These are phyloP conservation scores for Paraglomus occultum DNA, from an alignment of 192 early-diverging fungal genomes.

Conservation along the genomic window DNA sequence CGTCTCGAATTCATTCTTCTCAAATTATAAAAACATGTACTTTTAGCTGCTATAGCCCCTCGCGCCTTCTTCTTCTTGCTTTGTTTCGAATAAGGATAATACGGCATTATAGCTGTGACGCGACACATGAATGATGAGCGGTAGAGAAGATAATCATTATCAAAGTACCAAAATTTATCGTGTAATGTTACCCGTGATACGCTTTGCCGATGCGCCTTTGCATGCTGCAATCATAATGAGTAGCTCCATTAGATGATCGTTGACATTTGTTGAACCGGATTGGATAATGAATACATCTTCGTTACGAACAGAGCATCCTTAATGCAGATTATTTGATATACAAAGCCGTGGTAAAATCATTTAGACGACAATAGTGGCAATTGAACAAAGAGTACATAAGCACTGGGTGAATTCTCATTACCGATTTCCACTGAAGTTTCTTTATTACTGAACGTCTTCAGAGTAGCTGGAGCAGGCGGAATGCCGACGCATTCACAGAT, in stretches of 20 bases:
- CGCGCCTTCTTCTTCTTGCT: slow-evolving; percentile 98
- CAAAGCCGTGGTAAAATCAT: not conserved
- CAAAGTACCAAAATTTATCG: not conserved
- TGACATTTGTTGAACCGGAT: slow-evolving; percentile 82
- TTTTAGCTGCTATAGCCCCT: slow-evolving; percentile 93
- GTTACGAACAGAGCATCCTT: slow-evolving; percentile 92
- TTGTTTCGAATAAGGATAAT: slow-evolving; percentile 97
- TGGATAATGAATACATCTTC: slow-evolving; percentile 97
- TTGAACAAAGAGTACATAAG: not conserved
- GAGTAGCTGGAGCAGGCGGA: slow-evolving; percentile 65
- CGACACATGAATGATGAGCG: not conserved
- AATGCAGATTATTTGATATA: slow-evolving; percentile 16
- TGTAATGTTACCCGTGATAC: slow-evolving; percentile 52
- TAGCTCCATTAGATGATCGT: slow-evolving; percentile 96
- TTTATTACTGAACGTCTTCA: slow-evolving; percentile 89
- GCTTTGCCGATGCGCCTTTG: slow-evolving; percentile 83
- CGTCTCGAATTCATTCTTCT: not conserved
- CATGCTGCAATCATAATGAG: slow-evolving; percentile 98
- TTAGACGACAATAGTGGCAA: not conserved
- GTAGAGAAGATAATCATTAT: slow-evolving; percentile 9
- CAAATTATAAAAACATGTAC: slow-evolving; percentile 33
- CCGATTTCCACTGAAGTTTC: slow-evolving; percentile 89
- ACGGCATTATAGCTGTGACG: slow-evolving; percentile 89
- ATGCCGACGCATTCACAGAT: slow-evolving; percentile 82
- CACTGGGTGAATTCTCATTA: slow-evolving; percentile 19